Base-by-base conservation (phyloP, 1,284 basidiomycete species). In the Trametes versicolor region DNA sequence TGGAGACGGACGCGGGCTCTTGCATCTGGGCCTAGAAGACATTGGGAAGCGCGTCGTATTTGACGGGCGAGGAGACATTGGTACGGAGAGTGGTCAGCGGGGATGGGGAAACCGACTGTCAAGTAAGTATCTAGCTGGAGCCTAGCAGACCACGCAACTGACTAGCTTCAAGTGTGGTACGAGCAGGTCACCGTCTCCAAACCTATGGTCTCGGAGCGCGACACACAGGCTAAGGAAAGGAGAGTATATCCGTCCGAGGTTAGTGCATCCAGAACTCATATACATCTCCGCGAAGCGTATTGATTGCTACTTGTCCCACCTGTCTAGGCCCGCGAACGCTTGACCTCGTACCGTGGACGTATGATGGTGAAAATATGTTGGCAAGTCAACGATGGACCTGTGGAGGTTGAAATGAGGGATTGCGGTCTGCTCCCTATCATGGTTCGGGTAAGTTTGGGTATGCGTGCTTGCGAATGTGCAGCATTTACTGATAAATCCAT, bases 371-470 rank as follows among this genome's bases (percentile, higher is more conserved):
- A 94, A 74, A 78, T 99, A 61, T 91, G 90, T 70, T 99, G 95
- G 94, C 91, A 88, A 60, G 88, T 98, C 29, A 91, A 93, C 70
- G 82, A 83, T 34, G 85, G 87, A n/a, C 87, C 91, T 25, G 86
- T 87, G 61, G 88, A 93, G 70, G 90, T 90, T 70, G 87, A 94
- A 67, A 87, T 87, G 58, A 90, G 92, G 72, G 96, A 99, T 68
- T 95, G 98, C 76, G 98, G 98, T 66, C 85, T 95, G 52, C 84
- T 98, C 19, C 98, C 98, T 6, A 91, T 99, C 80, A 99, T 99
- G 96, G 92, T 98, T 79, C 89, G 95, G 76, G 95, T 96, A 78
- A 74, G 94, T 85, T 61, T 21, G 21, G 19, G 27, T 36, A 21
- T 19, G 8, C 27, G 32, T 32, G 29, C 29, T 25, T 15, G 19